Base-by-base conservation (phyloP, 768 basidiomycete species). In the Lentinula detonsa region DNA sequence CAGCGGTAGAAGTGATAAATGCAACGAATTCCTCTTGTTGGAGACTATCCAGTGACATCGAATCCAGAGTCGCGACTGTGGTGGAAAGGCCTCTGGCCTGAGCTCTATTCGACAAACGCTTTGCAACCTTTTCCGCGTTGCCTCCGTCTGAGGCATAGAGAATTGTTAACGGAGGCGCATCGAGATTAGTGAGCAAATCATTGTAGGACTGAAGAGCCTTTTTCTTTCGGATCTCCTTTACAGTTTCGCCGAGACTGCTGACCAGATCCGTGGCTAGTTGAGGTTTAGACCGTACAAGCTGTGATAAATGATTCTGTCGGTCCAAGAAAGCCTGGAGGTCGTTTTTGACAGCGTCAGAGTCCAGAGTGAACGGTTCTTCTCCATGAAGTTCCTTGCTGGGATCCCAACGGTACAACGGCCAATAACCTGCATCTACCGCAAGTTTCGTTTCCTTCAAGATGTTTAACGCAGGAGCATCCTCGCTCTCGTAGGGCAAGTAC, bases 321-420 rank as follows among this genome's bases (percentile, higher is more conserved):
- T 98, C 95, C 63, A 99, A 86, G 85, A 98, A 99, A 66, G 88
- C 81, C 71, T 88, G 85, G 21, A 99, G 79, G 68, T 97, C 96
- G 62, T 92, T 88, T 82, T 98, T 98, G 75, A 99, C 84, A 34
- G 88, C 81, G 66, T 96, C 93, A 3, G 93, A 95, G 74, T 98
- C 97, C 61, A 99, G 86, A 11, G 83, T 81, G 79, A 99, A 99
- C 15, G 91, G 89, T 64, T 95, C 93, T 69, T 86, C 80, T 45
- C 89, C 89, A 48, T 73, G 74, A 28, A 73, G 74, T 67, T 95
- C 92, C 72, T 91, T 90, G 67, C 82, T 81, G 0, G 97, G 97
- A 73, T 99, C 88, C 95, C 96, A 99, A 60, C 97, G 85, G 80
- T 98, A 99, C 57, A 98, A 78, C 0, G 96, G 96, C 97, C 97